Evolutionary conservation across 208 protist genomes (phyloP), one percentile per base, ranked within the genome.

Genomic region (Tritrichomonas musculus): DNA sequence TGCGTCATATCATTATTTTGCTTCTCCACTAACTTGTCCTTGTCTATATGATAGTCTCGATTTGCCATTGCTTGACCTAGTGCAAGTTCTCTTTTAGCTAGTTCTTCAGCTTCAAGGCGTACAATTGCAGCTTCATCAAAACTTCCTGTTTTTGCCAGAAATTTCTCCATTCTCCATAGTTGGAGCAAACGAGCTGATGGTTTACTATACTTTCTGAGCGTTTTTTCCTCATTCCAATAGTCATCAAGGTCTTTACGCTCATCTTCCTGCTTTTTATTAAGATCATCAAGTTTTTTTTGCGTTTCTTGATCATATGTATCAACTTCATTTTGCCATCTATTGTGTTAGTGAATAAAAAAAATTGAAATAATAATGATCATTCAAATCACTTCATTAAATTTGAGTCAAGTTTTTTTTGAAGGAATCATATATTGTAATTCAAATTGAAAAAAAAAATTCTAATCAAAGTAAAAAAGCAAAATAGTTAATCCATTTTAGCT

Each of bases 91-190:
- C 17, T 13, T 22, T 8, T 39, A 30, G 73, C 47, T 0, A 49
- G 33, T 27, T 27, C 41, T 50, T 82, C 73, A 50, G 73, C 33
- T 82, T 82, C 73, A 9, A 8, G 13, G 30, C 49, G 73, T 9
- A 50, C 41, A 47, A 8, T 5, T 50, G 33, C 73, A 50, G 73
- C 73, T 82, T 82, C 73, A 47, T 82, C 41, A 39, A 82, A 82
- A 30, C 49, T 30, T 50, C 49, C 49, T 39, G 44, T 33, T 50
- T 82, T 82, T 50, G 73, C 73, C 8, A 82, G 41, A 50, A 82
- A 82, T 27, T 82, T 82, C 25, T 82, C 73, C 73, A 82, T 82
- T 82, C 73, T 82, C 73, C 73, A 82, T 14, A 82, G 41, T 8
- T 50, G 4, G 17, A 82, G 22, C 4, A 82, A 39, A 20, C 49